These are phyloP conservation scores for Nakazawaea populi DNA, from an alignment of 805 yeast genomes.

Conservation along the genomic window DNA sequence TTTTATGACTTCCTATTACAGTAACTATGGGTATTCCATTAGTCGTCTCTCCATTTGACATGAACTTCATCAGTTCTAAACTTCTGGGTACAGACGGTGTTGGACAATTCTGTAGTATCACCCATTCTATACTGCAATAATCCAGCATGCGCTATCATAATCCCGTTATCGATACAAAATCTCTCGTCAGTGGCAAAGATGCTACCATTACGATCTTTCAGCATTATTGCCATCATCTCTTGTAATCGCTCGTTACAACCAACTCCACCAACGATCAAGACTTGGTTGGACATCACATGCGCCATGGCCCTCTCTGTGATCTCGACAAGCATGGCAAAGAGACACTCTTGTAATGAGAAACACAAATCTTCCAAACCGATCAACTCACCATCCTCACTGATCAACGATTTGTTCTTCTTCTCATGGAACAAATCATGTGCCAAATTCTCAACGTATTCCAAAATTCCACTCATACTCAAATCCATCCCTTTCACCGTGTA, in stretches of 20 bases:
- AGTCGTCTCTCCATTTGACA: slow-evolving; percentile 81
- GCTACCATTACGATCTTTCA: slow-evolving; percentile 79
- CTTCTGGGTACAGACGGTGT: slow-evolving; percentile 87
- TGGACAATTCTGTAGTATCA: slow-evolving; percentile 46
- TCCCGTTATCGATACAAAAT: slow-evolving; percentile 96
- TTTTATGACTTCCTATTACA: background rate
- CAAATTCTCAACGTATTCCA: slow-evolving; percentile 76
- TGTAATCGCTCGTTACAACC: slow-evolving; percentile 91
- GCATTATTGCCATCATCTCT: slow-evolving; percentile 96
- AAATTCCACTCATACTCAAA: slow-evolving; percentile 89
- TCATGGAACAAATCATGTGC: slow-evolving; percentile 66
- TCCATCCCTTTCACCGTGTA: slow-evolving; percentile 99
- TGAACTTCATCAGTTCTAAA: slow-evolving; percentile 93
- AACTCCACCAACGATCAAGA: slow-evolving; percentile 96
- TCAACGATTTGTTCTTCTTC: slow-evolving; percentile 32
- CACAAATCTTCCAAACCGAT: slow-evolving; percentile 86
- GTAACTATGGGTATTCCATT: slow-evolving; percentile 1
- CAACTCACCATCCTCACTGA: slow-evolving; percentile 33
- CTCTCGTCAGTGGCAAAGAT: slow-evolving; percentile 94
- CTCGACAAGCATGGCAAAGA: slow-evolving; percentile 95
- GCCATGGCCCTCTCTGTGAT: slow-evolving; percentile 99
- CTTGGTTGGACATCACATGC: slow-evolving; percentile 85
- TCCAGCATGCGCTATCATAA: slow-evolving; percentile 99
- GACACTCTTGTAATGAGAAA: slow-evolving; percentile 85
- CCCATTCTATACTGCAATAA: slow-evolving; percentile 82